Evolutionary conservation across 495 filamentous ascomycete genomes (phyloP), one percentile per base, ranked within the genome.

Genomic region (Neurospora terricola): DNA sequence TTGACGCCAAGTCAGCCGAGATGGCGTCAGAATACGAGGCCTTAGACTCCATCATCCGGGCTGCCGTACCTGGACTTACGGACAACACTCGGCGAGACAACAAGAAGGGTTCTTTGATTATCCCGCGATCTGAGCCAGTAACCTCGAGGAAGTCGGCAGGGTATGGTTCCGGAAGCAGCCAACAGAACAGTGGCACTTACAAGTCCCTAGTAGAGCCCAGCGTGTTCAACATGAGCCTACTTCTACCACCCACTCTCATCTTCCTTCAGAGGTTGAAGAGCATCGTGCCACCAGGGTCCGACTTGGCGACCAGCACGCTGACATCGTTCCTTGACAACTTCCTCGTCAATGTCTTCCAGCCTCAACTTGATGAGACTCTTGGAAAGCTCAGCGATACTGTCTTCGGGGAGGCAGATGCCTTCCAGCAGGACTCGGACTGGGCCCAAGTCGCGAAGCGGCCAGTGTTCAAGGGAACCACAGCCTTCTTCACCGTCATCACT

Each of bases 321-420:
- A 98, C 96, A 2, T 94, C 93, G 30, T 99, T 99, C 83, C 88
- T 99, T 12, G 96, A 99, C 79, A 96, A 99, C 80, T 98, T 98
- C 82, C 88, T 99, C 71, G 91, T 98, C 81, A 98, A 98, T 77
- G 94, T 98, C 42, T 99, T 99, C 84, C 92, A 95, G 72, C 96
- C 96, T 23, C 96, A 98, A 77, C 83, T 99, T 16, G 96, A 99
- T 71, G 96, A 99, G 78, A 97, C 96, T 0, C 88, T 99, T 8
- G 90, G 91, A 14, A 96, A 99, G 78, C 85, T 97, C 38, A 93
- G 93, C 80, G 90, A 91, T 39, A 87, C 91, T 62, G 91, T 91
- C 23, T 92, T 94, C 78, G 91, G 92, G 76, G 93, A 95, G 62
- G 78, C 90, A 11, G 93, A 98, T 80, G 91, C 94, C 21, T 99